Evolutionary conservation across 129 eudicot genomes (phyloP).

Genomic region (Ambrosia trifida): DNA sequence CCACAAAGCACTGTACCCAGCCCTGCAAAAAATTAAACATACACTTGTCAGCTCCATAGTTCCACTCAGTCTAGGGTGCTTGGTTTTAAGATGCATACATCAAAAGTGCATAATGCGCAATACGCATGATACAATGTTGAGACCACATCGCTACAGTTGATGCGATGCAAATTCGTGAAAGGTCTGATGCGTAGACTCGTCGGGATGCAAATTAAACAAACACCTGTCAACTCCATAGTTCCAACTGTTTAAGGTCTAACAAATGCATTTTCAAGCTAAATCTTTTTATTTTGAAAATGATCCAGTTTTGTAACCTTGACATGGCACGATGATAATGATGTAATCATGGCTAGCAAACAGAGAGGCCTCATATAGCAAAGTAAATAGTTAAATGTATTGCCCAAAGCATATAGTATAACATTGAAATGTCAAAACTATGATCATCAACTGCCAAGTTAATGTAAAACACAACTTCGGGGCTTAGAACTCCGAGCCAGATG

Average conservation of each 20-base stretch:
- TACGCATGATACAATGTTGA: too few species aligned
- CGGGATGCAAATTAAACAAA: too few species aligned
- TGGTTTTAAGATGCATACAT: too few species aligned
- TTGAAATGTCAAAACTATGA: conserved; percentile 32
- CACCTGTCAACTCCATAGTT: too few species aligned
- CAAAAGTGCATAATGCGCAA: too few species aligned
- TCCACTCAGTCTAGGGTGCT: background rate
- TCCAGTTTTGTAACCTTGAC: conserved; percentile 14
- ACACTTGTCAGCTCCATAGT: conserved; percentile 24
- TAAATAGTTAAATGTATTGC: conserved; percentile 19
- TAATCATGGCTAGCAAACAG: background rate
- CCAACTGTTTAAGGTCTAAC: too few species aligned
- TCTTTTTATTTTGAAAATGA: background rate
- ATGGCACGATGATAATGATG: background rate
- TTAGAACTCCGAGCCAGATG: background rate
- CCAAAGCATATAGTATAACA: conserved; percentile 23
- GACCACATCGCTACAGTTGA: too few species aligned
- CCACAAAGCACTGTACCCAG: conserved; percentile 95
- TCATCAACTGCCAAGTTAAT: background rate
- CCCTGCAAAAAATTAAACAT: conserved; percentile 48
- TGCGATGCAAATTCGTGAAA: too few species aligned
- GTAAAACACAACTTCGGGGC: background rate
- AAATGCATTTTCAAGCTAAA: too few species aligned
- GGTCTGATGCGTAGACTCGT: too few species aligned
- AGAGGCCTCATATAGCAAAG: conserved; percentile 6